Percentiles rank a stretch among this genome's conserved stretches.
phyloP scores from a whole-genome alignment of 1,284 basidiomycete species.

The Phaffia rhodozyma region DNA sequence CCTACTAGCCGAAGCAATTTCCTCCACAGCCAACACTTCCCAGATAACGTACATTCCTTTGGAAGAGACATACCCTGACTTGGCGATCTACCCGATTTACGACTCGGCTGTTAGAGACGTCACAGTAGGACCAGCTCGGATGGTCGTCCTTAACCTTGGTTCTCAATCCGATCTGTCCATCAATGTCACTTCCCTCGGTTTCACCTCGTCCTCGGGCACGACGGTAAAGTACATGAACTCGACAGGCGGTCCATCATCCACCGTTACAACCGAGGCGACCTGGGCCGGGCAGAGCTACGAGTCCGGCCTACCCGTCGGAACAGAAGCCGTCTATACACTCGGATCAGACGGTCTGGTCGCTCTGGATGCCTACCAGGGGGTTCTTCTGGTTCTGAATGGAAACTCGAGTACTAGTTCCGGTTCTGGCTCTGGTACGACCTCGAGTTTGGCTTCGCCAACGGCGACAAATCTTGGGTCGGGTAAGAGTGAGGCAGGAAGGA shows the following conservation, averaged over 20 bases:
- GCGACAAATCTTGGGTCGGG: no score
- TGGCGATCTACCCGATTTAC: conserved; percentile 33
- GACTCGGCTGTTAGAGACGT: conserved; percentile 22
- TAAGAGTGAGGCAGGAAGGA: no score
- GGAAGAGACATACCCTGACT: conserved; percentile 24
- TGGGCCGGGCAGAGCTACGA: conserved; percentile 35
- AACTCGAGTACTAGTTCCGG: no score
- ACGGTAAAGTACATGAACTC: conserved; percentile 31
- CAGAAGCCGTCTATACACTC: conserved; percentile 26
- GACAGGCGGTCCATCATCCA: conserved; percentile 30
- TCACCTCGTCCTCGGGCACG: conserved; percentile 18
- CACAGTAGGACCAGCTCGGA: conserved; percentile 21
- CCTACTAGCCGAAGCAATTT: conserved; percentile 33
- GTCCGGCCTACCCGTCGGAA: conserved; percentile 29
- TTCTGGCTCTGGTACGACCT: no score
- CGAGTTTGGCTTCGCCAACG: no score
- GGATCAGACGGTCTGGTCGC: conserved; percentile 22
- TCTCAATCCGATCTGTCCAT: conserved; percentile 21
- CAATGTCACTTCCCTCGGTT: conserved; percentile 13
- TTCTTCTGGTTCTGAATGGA: conserved; percentile 28
- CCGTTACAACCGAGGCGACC: conserved; percentile 26
- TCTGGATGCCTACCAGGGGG: conserved; percentile 31
- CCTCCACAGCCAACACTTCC: conserved; percentile 22
- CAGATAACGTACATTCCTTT: conserved; percentile 23
- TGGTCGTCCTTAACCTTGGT: conserved; percentile 33